Percentiles rank a stretch among this genome's conserved stretches.
Conservation (phyloP, 371 early-diverging fungal species). For the Gilbertella persicaria region DNA sequence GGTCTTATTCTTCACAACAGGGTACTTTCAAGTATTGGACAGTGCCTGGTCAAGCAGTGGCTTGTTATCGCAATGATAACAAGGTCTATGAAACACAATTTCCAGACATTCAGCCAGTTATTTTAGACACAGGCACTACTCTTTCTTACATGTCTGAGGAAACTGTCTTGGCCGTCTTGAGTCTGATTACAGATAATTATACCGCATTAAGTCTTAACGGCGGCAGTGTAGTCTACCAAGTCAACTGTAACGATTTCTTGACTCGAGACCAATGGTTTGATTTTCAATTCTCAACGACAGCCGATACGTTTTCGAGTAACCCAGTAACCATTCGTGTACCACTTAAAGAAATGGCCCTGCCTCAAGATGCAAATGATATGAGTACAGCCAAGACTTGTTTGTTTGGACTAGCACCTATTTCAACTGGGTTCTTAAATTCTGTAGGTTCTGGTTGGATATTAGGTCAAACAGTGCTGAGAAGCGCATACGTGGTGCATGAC, state of each 20-base stretch:
- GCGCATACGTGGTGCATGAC: conserved; percentile 38
- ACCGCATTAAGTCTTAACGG: conserved; percentile 3
- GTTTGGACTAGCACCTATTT: conserved; percentile 32
- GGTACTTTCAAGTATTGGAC: conserved; percentile 35
- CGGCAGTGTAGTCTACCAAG: conserved; percentile 15
- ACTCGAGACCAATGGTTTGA: conserved; percentile 12
- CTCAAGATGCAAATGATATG: conserved; percentile 15
- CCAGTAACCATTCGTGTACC: conserved; percentile 23
- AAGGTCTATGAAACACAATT: conserved; percentile 12
- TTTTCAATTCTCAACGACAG: conserved; percentile 12
- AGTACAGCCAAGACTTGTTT: conserved; percentile 21
- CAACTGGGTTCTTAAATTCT: conserved; percentile 7
- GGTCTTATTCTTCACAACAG: not conserved
- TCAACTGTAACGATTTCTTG: conserved; percentile 13
- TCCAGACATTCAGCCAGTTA: conserved; percentile 17
- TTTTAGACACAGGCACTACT: conserved; percentile 37
- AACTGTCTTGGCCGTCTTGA: conserved; percentile 3
- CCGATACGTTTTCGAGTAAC: not conserved
- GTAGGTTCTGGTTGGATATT: conserved; percentile 26
- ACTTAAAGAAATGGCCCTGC: conserved; percentile 22
- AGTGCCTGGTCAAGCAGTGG: conserved; percentile 23
- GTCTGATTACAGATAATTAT: conserved; percentile 13
- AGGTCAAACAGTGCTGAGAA: conserved; percentile 33
- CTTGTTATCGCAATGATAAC: not conserved
- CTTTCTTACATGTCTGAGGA: conserved; percentile 25